Evolutionary conservation across 208 protist species (phyloP).

Genomic region (Willaertia magna): DNA sequence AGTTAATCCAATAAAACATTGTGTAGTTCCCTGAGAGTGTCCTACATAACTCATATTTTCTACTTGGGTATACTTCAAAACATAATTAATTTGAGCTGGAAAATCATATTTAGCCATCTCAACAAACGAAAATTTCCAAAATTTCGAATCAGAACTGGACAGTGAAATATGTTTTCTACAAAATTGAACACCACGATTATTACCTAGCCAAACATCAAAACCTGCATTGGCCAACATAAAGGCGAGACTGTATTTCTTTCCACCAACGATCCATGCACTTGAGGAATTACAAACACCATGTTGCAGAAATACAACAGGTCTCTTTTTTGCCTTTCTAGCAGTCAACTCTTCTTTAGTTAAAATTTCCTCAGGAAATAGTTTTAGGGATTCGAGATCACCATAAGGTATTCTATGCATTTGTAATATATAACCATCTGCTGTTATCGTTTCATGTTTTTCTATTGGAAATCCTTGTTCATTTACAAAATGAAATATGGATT

Average conservation of each 20-base stretch:
- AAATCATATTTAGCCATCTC: conserved; percentile 31
- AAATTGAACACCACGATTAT: conserved; percentile 25
- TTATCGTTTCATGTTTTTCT: not conserved
- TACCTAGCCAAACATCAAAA: conserved; percentile 31
- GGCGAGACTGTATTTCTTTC: not conserved
- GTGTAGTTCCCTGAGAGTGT: conserved; percentile 23
- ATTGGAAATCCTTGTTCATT: not conserved
- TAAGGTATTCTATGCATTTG: not conserved
- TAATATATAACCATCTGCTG: not conserved
- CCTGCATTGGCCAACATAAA: conserved; percentile 23
- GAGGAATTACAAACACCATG: conserved; percentile 24
- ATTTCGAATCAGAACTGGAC: not conserved
- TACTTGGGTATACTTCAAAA: conserved; percentile 1
- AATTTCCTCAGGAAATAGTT: not conserved
- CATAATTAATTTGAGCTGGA: conserved; percentile 23
- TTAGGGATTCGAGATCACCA: not conserved
- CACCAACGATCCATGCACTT: conserved; percentile 21
- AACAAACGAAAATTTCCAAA: conserved; percentile 19
- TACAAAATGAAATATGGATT: not conserved
- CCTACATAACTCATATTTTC: conserved; percentile 19
- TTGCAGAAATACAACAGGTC: conserved; percentile 13
- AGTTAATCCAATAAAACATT: conserved; percentile 16
- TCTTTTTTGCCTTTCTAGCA: not conserved
- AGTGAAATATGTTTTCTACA: not conserved
- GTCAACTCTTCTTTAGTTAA: not conserved